Conservation (phyloP, 306 rosid species). For the Comarum palustre region DNA sequence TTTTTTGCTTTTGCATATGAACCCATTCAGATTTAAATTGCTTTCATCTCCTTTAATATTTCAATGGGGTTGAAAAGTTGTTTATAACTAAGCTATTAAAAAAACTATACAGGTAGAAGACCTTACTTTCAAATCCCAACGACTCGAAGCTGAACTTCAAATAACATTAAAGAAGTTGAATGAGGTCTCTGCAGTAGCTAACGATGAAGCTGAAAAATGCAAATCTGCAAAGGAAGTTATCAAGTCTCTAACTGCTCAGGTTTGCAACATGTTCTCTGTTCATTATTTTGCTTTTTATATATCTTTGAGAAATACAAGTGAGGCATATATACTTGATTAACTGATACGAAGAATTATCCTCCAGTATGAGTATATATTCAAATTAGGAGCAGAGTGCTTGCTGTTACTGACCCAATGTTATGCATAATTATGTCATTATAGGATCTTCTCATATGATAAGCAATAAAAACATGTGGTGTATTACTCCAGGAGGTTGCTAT, state of each 20-base stretch:
- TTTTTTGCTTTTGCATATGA: neutral
- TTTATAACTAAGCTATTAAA: conserved; percentile 14
- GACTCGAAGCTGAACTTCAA: conserved; percentile 76
- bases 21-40: neutral
- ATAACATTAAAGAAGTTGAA: conserved; percentile 65
- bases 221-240: conserved; percentile 90
- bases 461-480: neutral
- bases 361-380: neutral
- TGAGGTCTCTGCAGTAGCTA: conserved; percentile 73
- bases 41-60: conserved; percentile 3
- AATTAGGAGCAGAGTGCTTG: neutral
- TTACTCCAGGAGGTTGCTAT: conserved; percentile 5
- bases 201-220: conserved; percentile 83
- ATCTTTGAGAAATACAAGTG: conserved; percentile 4
- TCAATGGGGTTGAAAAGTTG: neutral
- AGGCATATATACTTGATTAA: conserved; percentile 1
- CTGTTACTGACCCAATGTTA: neutral
- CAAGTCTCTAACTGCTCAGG: conserved; percentile 85
- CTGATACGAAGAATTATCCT: neutral
- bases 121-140: conserved; percentile 59
- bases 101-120: conserved; percentile 59
- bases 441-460: neutral
- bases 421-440: neutral
- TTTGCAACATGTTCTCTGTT: conserved; percentile 30
- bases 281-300: conserved; percentile 8